Evolutionary conservation across 352 stramenopile species (phyloP).

Genomic region (Globisporangium radiosum): DNA sequence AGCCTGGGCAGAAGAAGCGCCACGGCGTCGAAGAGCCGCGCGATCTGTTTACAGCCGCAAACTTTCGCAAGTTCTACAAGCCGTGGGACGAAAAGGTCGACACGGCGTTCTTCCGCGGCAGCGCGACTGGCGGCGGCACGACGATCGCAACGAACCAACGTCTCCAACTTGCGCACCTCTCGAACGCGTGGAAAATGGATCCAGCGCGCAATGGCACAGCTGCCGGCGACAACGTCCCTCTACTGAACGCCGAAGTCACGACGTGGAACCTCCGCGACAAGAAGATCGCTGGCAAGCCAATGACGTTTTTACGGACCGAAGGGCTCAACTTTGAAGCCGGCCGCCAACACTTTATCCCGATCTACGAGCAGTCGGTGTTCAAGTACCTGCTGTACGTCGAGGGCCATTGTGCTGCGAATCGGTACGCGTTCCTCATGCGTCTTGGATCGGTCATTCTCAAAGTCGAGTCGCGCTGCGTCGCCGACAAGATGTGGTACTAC

Average conservation of each 20-base stretch:
- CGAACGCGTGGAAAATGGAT: constrained; percentile 91
- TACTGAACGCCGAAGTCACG: constrained; percentile 96
- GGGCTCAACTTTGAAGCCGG: constrained; percentile 87
- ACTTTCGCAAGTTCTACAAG: constrained; percentile 96
- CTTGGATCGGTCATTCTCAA: constrained; percentile 98
- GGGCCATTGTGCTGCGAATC: constrained; percentile 96
- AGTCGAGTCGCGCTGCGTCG: constrained; percentile 88
- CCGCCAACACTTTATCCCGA: constrained; percentile 94
- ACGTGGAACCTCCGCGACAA: constrained; percentile 96
- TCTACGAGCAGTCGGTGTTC: constrained; percentile 97
- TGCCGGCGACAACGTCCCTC: constrained; percentile 59
- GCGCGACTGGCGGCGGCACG: constrained; percentile 92
- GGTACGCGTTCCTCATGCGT: constrained; percentile 98
- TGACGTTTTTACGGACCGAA: constrained; percentile 90
- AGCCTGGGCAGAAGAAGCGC: constrained; percentile 50
- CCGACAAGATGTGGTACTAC: constrained; percentile 97
- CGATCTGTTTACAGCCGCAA: constrained; percentile 96
- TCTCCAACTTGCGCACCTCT: constrained; percentile 89
- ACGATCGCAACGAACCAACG: constrained; percentile 97
- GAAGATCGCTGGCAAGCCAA: constrained; percentile 91
- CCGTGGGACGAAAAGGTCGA: constrained; percentile 95
- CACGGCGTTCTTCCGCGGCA: constrained; percentile 98
- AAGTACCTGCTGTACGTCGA: constrained; percentile 98
- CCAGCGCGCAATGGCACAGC: constrained; percentile 72
- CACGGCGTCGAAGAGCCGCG: constrained; percentile 65